Conservation (phyloP, 164 flowering plant genomes). For the Warburgia ugandensis region DNA sequence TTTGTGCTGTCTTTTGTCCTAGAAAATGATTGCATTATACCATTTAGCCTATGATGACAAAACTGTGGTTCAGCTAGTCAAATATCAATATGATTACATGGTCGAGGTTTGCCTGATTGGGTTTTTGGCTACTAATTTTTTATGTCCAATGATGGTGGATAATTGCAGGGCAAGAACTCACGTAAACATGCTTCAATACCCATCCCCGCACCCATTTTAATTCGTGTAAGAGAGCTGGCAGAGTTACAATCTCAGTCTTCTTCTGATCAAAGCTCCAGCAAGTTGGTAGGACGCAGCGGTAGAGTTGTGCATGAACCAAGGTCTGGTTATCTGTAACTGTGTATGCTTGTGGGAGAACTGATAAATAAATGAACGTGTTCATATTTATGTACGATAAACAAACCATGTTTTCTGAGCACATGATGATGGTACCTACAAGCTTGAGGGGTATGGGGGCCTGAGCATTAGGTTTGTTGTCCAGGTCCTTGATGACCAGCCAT, state of each 20-base stretch:
- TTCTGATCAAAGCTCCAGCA: slow-evolving; percentile 29
- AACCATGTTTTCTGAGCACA: too few relatives aligned
- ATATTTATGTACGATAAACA: too few relatives aligned
- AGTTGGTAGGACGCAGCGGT: slow-evolving; percentile 20
- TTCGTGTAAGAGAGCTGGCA: slow-evolving; percentile 82
- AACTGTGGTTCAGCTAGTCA: too few relatives aligned
- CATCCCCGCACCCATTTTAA: slow-evolving; percentile 62
- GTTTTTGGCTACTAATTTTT: too few relatives aligned
- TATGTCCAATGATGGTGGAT: neutral
- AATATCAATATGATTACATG: too few relatives aligned
- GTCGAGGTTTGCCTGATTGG: neutral
- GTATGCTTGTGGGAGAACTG: slow-evolving; percentile 1
- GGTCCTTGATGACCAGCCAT: too few relatives aligned
- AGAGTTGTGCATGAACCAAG: slow-evolving; percentile 33
- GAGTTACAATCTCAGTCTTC: slow-evolving; percentile 52
- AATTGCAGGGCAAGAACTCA: slow-evolving; percentile 36
- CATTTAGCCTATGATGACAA: too few relatives aligned
- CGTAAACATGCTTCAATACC: slow-evolving; percentile 57
- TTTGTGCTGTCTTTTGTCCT: too few relatives aligned
- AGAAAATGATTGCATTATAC: too few relatives aligned
- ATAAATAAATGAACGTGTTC: neutral
- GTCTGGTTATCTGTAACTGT: slow-evolving; percentile 52
- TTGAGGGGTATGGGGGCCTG: too few relatives aligned
- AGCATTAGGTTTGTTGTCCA: too few relatives aligned
- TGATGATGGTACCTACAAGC: too few relatives aligned